Conservation (phyloP, 140 eudicot species). For the Erigeron philadelphicus region DNA sequence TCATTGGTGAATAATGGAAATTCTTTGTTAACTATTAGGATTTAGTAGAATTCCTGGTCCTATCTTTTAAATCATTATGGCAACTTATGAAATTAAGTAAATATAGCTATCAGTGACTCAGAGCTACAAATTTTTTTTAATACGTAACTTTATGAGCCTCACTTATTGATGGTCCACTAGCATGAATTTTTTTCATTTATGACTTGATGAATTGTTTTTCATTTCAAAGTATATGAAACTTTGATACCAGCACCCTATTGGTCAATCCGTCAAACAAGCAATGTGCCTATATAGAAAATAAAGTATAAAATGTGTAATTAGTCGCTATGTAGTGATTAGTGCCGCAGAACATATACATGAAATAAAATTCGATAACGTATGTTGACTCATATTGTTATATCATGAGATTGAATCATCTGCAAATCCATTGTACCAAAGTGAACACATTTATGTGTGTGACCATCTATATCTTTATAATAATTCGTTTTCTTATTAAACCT, state of each 20-base stretch:
- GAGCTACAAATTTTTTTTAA: neutral
- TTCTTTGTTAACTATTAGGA: slow-evolving; percentile 5
- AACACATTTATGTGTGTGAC: neutral
- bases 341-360: too few relatives aligned
- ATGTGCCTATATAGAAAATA: neutral
- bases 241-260: slow-evolving; percentile 12
- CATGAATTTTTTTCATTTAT: neutral
- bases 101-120: slow-evolving; percentile 6
- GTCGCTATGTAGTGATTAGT: slow-evolving; percentile 8
- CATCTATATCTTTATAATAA: slow-evolving; percentile 11
- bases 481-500: slow-evolving; percentile 25
- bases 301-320: slow-evolving; percentile 10
- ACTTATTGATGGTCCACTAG: slow-evolving; percentile 3
- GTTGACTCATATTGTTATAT: neutral
- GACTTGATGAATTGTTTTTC: slow-evolving; percentile 3
- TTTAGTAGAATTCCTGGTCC: slow-evolving; percentile 3
- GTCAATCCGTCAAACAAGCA: slow-evolving; percentile 5
- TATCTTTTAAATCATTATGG: neutral
- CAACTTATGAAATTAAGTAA: slow-evolving; percentile 5
- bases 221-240: neutral
- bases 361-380: neutral
- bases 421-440: slow-evolving; percentile 4
- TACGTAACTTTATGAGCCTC: slow-evolving; percentile 2
- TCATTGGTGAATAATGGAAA: slow-evolving; percentile 1
- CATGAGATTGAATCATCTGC: slow-evolving; percentile 5